These are phyloP conservation scores for Allium fistulosum DNA, from an alignment of 106 monocot genomes.

Conservation along the genomic window DNA sequence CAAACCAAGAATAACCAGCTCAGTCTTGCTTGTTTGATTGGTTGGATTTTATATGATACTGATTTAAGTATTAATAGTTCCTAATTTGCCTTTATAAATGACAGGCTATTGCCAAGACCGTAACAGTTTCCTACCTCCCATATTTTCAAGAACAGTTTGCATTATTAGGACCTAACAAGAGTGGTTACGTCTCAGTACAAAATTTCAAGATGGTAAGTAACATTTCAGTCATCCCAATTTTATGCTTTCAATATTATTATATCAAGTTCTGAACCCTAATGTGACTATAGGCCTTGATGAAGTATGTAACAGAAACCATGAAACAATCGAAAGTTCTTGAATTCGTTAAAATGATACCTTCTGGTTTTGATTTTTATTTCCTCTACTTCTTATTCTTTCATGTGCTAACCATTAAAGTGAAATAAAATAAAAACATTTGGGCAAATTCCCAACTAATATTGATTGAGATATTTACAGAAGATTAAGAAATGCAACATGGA, in stretches of 20 bases:
- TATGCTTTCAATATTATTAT: neutral
- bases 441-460: too few relatives aligned
- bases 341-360: slow-evolving; percentile 61
- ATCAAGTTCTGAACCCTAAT: slow-evolving; percentile 2
- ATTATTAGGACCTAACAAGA: slow-evolving; percentile 83
- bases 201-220: slow-evolving; percentile 65
- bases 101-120: slow-evolving; percentile 84
- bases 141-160: slow-evolving; percentile 78
- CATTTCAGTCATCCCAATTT: neutral
- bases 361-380: too few relatives aligned
- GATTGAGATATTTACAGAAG: too few relatives aligned
- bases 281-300: slow-evolving; percentile 52
- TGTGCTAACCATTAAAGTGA: too few relatives aligned
- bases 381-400: too few relatives aligned
- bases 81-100: slow-evolving; percentile 1
- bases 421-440: too few relatives aligned
- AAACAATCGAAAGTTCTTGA: slow-evolving; percentile 94
- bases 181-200: slow-evolving; percentile 66
- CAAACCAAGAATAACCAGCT: too few relatives aligned
- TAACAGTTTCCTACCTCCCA: slow-evolving; percentile 55
- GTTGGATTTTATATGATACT: too few relatives aligned
- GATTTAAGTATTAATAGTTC: neutral
- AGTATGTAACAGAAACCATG: slow-evolving; percentile 83
- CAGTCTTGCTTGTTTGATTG: too few relatives aligned
- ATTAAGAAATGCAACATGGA: too few relatives aligned